A percentile compares a stretch with the other conserved stretches of the same genome.
Conservation (phyloP, 1,284 basidiomycete species). For the Irpex sp. region DNA sequence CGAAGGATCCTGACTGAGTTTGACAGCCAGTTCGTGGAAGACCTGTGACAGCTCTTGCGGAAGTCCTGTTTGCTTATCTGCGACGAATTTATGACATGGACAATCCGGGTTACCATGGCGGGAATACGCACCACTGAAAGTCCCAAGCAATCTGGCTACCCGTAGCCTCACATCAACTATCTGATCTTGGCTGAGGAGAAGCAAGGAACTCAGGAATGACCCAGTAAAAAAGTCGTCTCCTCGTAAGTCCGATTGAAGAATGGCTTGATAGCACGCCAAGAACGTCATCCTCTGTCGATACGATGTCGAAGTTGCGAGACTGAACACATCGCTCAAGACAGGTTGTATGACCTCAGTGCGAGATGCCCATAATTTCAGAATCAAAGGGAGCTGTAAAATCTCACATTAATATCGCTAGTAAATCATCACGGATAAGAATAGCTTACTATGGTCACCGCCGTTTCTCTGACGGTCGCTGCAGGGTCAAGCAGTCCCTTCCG, state of each 20-base stretch:
- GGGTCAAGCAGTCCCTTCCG: constrained; percentile 71
- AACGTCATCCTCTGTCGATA: constrained; percentile 81
- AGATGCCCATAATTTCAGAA: constrained; percentile 47
- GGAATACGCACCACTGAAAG: constrained; percentile 45
- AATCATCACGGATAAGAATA: constrained; percentile 1
- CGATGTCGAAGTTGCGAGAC: constrained; percentile 49
- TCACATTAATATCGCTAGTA: constrained; percentile 19
- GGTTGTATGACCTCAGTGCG: constrained; percentile 34
- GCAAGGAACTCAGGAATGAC: constrained; percentile 57
- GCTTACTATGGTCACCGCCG: constrained; percentile 66
- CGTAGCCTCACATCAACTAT: constrained; percentile 88
- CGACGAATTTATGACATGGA: not conserved
- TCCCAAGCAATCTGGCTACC: constrained; percentile 66
- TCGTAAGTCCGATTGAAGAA: constrained; percentile 41
- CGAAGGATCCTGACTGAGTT: constrained; percentile 15
- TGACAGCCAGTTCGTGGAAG: constrained; percentile 5
- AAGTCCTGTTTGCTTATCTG: constrained; percentile 11
- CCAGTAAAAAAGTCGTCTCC: constrained; percentile 47
- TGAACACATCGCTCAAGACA: constrained; percentile 46
- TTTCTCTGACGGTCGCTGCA: constrained; percentile 83
- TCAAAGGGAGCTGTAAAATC: constrained; percentile 45
- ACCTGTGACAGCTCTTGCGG: constrained; percentile 13
- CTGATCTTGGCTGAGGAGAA: constrained; percentile 59
- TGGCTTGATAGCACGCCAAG: constrained; percentile 68
- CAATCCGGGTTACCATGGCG: not conserved